Evolutionary conservation across 805 yeast species (phyloP), one percentile per base, ranked within the genome.

Genomic region (Ogataea zsoltii): DNA sequence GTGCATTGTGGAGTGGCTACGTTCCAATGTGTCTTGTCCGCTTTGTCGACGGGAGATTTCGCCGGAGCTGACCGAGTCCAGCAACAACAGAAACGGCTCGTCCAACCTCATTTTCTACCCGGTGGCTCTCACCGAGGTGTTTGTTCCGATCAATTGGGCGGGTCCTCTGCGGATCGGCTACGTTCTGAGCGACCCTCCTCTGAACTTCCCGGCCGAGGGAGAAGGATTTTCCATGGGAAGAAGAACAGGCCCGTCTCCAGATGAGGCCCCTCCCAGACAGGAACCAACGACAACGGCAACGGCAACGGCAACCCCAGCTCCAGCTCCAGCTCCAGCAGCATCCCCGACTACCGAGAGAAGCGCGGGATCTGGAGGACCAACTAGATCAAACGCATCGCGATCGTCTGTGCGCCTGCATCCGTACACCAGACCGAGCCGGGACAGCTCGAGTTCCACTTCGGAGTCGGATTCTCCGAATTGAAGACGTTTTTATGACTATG

Each of bases 1-100:
- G 16, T 91, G 98, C 67, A 71, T 89, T 16, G 75, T 71, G 38
- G 85, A 83, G 52, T 91, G 98, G 98, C 75, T 90, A 41, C 73
- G 72, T 48, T 67, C 75, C 32, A 80, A 84, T 54, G 73, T 79
- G 7, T 77, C 89, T 2, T 90, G 97, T 63, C 98, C 98, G 0
- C 67, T 91, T 38, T 91, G 98, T 60, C 79, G 97, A 44, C 69
- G 71, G 13, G 71, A 76, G 12, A 70, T 83, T 3, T 45, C 59
- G 7, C 56, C 60, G 13, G 63, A 57, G 19, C 41, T 53, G 38
- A 47, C 54, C 9, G 60, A 56, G 37, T 37, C 32, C 18, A 33
- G 36, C 14, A 23, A 33, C 15, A 23, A 50, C 50, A 32, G 26
- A 34, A 29, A 17, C 38, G 21, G 41, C 23, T 33, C 44, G 29